phyloP scores from a whole-genome alignment of 2,329 filamentous ascomycete species.

The Fusarium succisae region DNA sequence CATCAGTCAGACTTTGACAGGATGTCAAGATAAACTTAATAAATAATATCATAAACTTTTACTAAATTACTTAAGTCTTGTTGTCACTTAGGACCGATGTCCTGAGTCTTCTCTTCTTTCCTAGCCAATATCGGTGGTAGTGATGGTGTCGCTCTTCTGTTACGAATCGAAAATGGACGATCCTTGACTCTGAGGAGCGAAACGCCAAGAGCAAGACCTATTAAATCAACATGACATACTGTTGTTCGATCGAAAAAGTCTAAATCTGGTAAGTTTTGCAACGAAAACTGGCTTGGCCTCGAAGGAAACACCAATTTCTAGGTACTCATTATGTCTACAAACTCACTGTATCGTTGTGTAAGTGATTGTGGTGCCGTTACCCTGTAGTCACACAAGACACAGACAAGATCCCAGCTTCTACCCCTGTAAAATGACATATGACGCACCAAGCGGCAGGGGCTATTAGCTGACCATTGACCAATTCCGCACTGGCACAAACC shows the following conservation, averaged over 20 bases:
- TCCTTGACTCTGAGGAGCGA: too few species aligned
- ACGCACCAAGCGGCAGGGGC: conserved; percentile 4
- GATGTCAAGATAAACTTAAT: neutral
- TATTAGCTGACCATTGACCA: conserved; percentile 23
- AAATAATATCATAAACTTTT: neutral
- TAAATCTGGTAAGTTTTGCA: accelerated
- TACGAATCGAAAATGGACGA: neutral
- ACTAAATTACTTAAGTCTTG: accelerated
- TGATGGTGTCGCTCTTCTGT: neutral
- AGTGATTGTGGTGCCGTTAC: conserved; percentile 4
- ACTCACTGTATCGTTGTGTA: neutral
- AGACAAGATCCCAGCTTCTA: neutral
- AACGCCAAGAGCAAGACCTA: neutral
- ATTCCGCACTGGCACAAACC: conserved; percentile 9
- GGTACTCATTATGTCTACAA: accelerated
- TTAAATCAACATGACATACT: neutral
- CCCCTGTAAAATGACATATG: conserved; percentile 24
- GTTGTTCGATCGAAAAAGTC: accelerated
- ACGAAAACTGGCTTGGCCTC: accelerated
- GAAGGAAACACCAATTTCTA: accelerated
- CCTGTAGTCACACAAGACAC: neutral
- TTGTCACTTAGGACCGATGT: too few species aligned
- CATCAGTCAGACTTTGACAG: neutral
- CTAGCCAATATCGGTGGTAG: accelerated
- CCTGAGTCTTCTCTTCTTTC: neutral